Percentiles rank a stretch among this genome's conserved stretches.
Conservation (phyloP, 257 asterid species). For the Ophiorrhiza pumila region DNA sequence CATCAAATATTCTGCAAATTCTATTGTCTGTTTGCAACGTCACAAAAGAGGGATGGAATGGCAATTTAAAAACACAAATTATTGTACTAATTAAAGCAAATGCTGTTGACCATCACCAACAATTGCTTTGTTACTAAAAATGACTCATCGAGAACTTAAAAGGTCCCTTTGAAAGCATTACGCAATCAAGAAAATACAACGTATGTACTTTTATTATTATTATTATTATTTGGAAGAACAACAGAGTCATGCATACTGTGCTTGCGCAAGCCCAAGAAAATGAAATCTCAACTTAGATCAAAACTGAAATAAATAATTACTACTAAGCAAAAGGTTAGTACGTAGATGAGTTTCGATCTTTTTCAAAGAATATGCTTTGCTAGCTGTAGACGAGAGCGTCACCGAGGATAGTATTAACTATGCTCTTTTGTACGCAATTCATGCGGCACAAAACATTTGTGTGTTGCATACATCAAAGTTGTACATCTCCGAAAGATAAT, state of each 20-base stretch:
- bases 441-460: too few relatives aligned
- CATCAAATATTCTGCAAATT: too few relatives aligned
- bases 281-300: constrained; percentile 9
- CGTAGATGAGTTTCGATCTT: neutral
- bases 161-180: constrained; percentile 9
- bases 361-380: neutral
- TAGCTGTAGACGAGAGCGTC: neutral
- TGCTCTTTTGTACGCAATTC: neutral
- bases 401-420: neutral
- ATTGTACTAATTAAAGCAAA: neutral
- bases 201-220: neutral
- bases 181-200: constrained; percentile 14
- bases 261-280: constrained; percentile 20
- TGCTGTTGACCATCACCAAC: neutral
- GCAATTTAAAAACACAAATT: too few relatives aligned
- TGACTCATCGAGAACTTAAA: constrained; percentile 10
- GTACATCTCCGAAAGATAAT: neutral
- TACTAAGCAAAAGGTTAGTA: neutral
- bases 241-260: constrained; percentile 4
- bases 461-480: neutral
- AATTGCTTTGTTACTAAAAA: neutral
- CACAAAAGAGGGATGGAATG: too few relatives aligned
- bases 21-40: too few relatives aligned
- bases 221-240: neutral
- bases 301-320: neutral